Percentiles rank a stretch among this genome's conserved stretches.
phyloP scores from a whole-genome alignment of 1,139 yeast species.

The Candida labiduridarum region DNA sequence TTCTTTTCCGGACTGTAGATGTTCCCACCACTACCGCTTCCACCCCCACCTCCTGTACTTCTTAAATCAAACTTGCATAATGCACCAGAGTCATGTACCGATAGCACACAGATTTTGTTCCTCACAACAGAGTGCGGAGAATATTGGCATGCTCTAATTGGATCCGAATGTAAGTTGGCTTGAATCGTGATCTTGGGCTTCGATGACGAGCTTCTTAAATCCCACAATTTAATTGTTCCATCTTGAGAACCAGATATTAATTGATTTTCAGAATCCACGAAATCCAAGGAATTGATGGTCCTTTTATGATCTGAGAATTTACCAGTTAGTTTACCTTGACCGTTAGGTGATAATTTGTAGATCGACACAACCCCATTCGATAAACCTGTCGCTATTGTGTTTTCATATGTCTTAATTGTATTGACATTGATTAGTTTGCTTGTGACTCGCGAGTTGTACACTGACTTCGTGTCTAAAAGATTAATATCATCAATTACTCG shows the following conservation, averaged over 20 bases:
- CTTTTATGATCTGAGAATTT: slow-evolving; percentile 73
- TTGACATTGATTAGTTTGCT: slow-evolving; percentile 44
- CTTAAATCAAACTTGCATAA: slow-evolving; percentile 85
- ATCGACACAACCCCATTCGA: slow-evolving; percentile 41
- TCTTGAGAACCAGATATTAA: slow-evolving; percentile 89
- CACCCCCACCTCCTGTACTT: slow-evolving; percentile 16
- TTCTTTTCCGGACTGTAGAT: slow-evolving; percentile 57
- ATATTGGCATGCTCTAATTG: slow-evolving; percentile 63
- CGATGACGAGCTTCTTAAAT: slow-evolving; percentile 56
- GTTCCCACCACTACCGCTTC: slow-evolving; percentile 8
- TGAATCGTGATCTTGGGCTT: slow-evolving; percentile 49
- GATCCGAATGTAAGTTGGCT: slow-evolving; percentile 61
- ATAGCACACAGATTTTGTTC: slow-evolving; percentile 37
- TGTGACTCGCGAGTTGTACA: slow-evolving; percentile 41
- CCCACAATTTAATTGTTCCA: slow-evolving; percentile 89
- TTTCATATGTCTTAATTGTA: slow-evolving; percentile 39
- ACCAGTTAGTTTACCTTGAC: slow-evolving; percentile 42
- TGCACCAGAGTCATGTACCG: slow-evolving; percentile 90
- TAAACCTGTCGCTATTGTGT: slow-evolving; percentile 46
- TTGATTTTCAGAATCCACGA: slow-evolving; percentile 55
- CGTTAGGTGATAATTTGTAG: slow-evolving; percentile 36
- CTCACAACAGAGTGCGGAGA: slow-evolving; percentile 49
- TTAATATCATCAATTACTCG: slow-evolving; percentile 42
- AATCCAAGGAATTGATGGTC: slow-evolving; percentile 80
- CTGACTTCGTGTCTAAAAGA: slow-evolving; percentile 49